Evolutionary conservation across 2,329 filamentous ascomycete species (phyloP).

Genomic region (Ceratocystis cacaofunesta): DNA sequence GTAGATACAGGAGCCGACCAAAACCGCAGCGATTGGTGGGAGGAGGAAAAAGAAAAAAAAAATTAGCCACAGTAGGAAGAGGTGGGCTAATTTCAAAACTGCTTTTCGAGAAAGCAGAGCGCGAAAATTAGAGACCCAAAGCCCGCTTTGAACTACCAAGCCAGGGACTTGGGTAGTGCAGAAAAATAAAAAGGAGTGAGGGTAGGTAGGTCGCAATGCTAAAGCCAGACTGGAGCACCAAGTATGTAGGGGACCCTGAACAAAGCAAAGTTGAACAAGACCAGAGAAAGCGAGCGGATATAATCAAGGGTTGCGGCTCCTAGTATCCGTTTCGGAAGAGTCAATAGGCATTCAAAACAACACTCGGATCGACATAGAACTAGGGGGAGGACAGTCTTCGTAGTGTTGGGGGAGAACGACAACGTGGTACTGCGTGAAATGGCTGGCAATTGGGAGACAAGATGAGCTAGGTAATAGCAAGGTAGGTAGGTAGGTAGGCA

Average conservation of each 20-base stretch:
- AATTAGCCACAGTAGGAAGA: neutral
- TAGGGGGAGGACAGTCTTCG: neutral
- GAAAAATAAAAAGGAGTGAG: neutral
- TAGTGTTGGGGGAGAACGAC: neutral
- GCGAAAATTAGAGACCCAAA: neutral
- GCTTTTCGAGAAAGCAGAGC: neutral
- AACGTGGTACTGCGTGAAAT: neutral
- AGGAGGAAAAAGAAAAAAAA: neutral
- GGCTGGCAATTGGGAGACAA: neutral
- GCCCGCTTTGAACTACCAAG: slow-evolving; percentile 1
- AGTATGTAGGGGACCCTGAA: slow-evolving; percentile 1
- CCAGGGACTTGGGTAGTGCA: neutral
- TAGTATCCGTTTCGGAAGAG: neutral
- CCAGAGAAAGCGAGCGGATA: neutral
- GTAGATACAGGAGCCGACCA: neutral
- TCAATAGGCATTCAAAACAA: neutral
- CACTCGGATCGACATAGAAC: neutral
- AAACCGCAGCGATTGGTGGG: neutral
- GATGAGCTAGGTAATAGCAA: neutral
- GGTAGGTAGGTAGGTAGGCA: neutral
- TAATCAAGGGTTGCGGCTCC: neutral
- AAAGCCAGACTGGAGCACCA: neutral
- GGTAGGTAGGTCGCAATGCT: slow-evolving; percentile 1
- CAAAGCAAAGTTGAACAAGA: neutral
- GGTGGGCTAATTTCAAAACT: neutral